Conservation (phyloP, 1,284 basidiomycete species). For the Ceratobasidium theobromae region DNA sequence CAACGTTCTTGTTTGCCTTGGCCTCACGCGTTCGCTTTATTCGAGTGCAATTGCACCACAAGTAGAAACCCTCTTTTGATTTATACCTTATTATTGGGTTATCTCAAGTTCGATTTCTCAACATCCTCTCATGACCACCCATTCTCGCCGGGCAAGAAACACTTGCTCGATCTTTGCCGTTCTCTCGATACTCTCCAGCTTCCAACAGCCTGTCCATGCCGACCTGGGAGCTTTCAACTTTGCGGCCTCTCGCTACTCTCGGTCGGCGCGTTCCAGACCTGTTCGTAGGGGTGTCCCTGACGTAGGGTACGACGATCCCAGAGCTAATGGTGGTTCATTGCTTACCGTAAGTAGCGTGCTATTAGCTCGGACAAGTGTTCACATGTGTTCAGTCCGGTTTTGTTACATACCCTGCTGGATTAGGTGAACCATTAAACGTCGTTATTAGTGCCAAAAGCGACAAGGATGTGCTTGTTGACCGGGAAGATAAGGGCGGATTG, state of each 20-base stretch:
- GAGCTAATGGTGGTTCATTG: slow-evolving; percentile 15
- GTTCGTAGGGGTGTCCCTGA: neutral
- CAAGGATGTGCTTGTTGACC: slow-evolving; percentile 64
- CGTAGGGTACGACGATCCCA: slow-evolving; percentile 12
- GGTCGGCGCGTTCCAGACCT: neutral
- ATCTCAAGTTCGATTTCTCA: neutral
- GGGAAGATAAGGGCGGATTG: slow-evolving; percentile 67
- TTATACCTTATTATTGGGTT: neutral
- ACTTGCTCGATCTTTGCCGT: neutral
- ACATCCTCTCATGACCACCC: neutral
- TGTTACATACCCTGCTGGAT: slow-evolving; percentile 67
- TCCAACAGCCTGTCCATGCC: neutral
- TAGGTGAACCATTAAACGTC: slow-evolving; percentile 87
- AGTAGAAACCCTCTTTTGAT: neutral
- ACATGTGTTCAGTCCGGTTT: slow-evolving; percentile 3
- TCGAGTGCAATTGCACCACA: neutral
- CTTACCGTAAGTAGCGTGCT: slow-evolving; percentile 4
- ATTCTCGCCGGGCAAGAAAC: neutral
- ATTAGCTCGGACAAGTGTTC: neutral
- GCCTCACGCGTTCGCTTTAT: neutral
- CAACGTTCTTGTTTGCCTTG: neutral
- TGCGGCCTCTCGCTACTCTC: neutral
- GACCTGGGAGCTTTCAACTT: neutral
- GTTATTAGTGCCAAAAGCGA: slow-evolving; percentile 86
- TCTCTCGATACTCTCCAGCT: neutral